Evolutionary conservation across 1,139 yeast genomes (phyloP).

Genomic region (Yamadazyma jaroonii): DNA sequence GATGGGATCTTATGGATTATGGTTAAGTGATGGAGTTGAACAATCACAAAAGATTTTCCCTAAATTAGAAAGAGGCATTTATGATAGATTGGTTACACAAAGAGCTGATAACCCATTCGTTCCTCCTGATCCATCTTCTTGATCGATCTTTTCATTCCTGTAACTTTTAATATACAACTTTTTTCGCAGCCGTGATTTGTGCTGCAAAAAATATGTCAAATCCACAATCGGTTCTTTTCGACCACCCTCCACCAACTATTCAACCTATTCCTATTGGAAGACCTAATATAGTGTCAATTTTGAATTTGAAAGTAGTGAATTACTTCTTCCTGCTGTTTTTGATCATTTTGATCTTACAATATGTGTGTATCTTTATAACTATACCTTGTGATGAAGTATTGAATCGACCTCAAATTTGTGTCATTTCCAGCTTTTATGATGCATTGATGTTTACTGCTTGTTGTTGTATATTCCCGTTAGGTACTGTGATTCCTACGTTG

Average conservation of each 20-base stretch:
- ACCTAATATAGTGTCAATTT: slow-evolving; percentile 1
- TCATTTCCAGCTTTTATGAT: slow-evolving; percentile 27
- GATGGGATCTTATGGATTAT: slow-evolving; percentile 85
- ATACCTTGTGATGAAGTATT: slow-evolving; percentile 44
- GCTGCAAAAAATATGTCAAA: not conserved
- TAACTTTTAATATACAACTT: too few species aligned
- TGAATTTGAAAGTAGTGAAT: slow-evolving; percentile 16
- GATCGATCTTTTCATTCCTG: too few species aligned
- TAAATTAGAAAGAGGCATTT: slow-evolving; percentile 48
- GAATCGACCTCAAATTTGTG: slow-evolving; percentile 33
- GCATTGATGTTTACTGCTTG: slow-evolving; percentile 25
- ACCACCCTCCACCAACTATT: not conserved
- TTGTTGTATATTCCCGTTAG: slow-evolving; percentile 15
- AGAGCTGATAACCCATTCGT: slow-evolving; percentile 20
- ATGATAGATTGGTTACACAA: slow-evolving; percentile 24
- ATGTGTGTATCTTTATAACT: slow-evolving; percentile 35
- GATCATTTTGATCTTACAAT: slow-evolving; percentile 32
- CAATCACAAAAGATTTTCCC: slow-evolving; percentile 51
- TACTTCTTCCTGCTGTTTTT: slow-evolving; percentile 26
- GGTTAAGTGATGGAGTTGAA: slow-evolving; percentile 79
- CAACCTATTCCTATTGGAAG: slow-evolving; percentile 1
- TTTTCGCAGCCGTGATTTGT: slow-evolving; percentile 3
- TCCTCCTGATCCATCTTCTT: slow-evolving; percentile 25
- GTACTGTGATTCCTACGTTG: slow-evolving; percentile 17
- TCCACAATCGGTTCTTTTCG: slow-evolving; percentile 5